Evolutionary conservation across 257 asterid species (phyloP), one percentile per base, ranked within the genome.

Genomic region (Ballota nigra): DNA sequence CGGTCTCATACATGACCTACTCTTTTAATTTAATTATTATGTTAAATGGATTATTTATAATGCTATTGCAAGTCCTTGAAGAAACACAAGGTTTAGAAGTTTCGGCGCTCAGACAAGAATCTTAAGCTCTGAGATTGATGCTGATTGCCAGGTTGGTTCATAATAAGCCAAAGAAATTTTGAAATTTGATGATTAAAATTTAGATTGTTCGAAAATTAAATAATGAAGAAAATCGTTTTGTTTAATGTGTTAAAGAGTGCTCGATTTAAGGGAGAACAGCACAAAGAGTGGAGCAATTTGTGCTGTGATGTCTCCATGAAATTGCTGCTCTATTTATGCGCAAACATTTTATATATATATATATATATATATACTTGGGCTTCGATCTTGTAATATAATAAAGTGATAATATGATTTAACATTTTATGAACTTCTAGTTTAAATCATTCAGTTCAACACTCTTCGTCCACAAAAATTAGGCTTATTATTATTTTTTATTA

Each of bases 1-100:
- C n/a, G n/a, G n/a, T n/a, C n/a, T n/a, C n/a, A n/a, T n/a, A n/a
- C n/a, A n/a, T n/a, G n/a, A n/a, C n/a, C n/a, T n/a, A n/a, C n/a
- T n/a, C n/a, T n/a, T n/a, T n/a, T n/a, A n/a, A n/a, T n/a, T n/a
- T n/a, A n/a, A n/a, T n/a, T n/a, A 3, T 29, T 29, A 29, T 29
- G 3, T 1, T 29, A 29, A 3, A 29, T 29, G 3, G 5, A 29
- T 5, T 2, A 33, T 5, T 33, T 33, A 33, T 33, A 36, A 20
- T 68, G 53, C 33, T 59, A 75, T 69, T 68, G 19, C 47, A 56
- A 58, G 28, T 28, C 23, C 19, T 20, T 36, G 23, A 6, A 59
- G 16, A 71, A 74, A 66, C 82, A 74, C 84, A 68, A 80, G 78
- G 79, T 77, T 86, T 77, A 82, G 96, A 89, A 89, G 90, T 86